These are phyloP conservation scores for Mycena vitilis DNA, from an alignment of 768 basidiomycete species.

Conservation along the genomic window DNA sequence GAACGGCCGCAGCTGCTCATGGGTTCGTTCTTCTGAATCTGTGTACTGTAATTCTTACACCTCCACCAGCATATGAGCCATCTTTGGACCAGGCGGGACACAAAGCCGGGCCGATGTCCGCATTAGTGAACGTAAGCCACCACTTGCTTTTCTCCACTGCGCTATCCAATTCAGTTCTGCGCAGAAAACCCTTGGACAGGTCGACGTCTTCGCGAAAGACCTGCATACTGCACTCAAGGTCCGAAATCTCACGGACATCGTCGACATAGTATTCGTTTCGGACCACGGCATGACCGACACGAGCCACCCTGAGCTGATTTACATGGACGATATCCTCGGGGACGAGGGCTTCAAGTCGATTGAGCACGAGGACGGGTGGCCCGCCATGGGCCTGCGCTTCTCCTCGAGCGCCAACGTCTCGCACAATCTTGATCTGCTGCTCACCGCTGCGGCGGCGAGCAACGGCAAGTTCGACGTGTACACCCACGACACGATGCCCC, in stretches of 20 bases:
- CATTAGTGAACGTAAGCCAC: slow-evolving; percentile 72
- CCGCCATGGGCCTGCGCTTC: slow-evolving; percentile 89
- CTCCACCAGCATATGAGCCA: slow-evolving; percentile 76
- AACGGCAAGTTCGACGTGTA: slow-evolving; percentile 82
- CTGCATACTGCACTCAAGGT: slow-evolving; percentile 71
- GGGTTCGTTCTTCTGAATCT: slow-evolving; percentile 54
- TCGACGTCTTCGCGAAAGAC: slow-evolving; percentile 81
- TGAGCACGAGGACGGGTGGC: slow-evolving; percentile 90
- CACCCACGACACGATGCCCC: slow-evolving; percentile 84
- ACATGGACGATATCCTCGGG: slow-evolving; percentile 85
- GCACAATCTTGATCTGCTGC: slow-evolving; percentile 65
- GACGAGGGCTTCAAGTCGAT: slow-evolving; percentile 68
- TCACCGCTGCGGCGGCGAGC: slow-evolving; percentile 62
- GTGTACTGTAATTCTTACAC: not conserved
- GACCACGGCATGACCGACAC: slow-evolving; percentile 96
- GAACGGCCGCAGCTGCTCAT: slow-evolving; percentile 82
- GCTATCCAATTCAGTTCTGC: not conserved
- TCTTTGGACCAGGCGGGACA: slow-evolving; percentile 91
- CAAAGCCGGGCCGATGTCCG: slow-evolving; percentile 73
- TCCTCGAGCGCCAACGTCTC: slow-evolving; percentile 64
- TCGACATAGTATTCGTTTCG: slow-evolving; percentile 90
- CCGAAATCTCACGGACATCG: slow-evolving; percentile 84
- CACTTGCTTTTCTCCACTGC: slow-evolving; percentile 8
- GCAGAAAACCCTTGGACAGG: slow-evolving; percentile 70
- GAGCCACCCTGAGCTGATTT: slow-evolving; percentile 77